Evolutionary conservation across 129 eudicot genomes (phyloP), one percentile per base, ranked within the genome.

Genomic region (Lactuca saligna): DNA sequence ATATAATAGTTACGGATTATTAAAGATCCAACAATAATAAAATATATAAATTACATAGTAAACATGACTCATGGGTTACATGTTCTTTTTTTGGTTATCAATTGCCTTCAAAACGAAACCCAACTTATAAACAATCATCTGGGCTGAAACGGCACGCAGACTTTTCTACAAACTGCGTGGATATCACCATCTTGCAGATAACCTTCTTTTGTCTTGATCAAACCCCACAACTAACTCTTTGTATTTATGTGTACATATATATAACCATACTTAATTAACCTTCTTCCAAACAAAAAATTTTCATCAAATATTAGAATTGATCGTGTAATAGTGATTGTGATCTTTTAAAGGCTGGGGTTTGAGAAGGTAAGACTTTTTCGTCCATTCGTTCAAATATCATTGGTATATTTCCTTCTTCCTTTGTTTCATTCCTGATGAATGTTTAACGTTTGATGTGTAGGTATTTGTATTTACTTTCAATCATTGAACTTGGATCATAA

Each of bases 71-170:
- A 35, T 4, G 51, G 51, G 12, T 46, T 46, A 10, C 15, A 46
- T 46, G 15, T 46, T 46, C 5, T 46, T 46, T 46, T 12, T 16
- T 53, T 53, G 7, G 14, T 44, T 44, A 2, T 44, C 7, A 5
- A 4, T 15, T 5, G 29, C 10, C 6, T 53, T 53, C 12, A 2
- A 5, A 53, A 53, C 57, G 3, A 53, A 53, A 15, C 29, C 29
- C 39, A 35, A 46, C 17, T 13, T 6, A 33, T 33, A 60, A 60
- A 33, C 46, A 35, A 61, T 61, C 6, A 66, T 57, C 4, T 58
- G 74, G 62, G 55, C 29, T 49, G 63, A 75, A 66, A 75, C 79
- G 79, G 79, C 68, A 67, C 68, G 80, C 55, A 67, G 69, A 68
- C 63, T 75, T 59, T 59, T 41, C 15, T 66, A 34, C 59, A 61